Base-by-base conservation (phyloP, 1,139 yeast genomes). In the Suhomyces ambrosiae region DNA sequence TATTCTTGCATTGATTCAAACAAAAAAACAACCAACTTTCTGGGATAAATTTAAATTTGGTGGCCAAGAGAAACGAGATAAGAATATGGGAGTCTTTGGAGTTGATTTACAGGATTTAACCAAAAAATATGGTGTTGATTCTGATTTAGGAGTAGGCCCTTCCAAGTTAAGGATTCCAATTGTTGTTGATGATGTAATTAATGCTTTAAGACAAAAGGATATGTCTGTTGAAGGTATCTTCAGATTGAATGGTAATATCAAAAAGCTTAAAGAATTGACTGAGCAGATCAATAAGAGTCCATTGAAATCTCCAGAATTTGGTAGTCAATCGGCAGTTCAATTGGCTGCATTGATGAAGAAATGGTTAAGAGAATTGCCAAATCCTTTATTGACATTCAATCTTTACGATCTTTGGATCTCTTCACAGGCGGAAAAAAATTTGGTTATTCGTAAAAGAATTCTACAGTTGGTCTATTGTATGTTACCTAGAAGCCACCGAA, bases 161-260 rank as follows among this genome's bases (percentile, higher is more conserved):
- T 68, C 82, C 0, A 82, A 81, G 51, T 73, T 92, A 31, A 74
- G 83, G 28, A 86, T 94, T 30, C 99, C 99, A 0, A 77, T 87
- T 35, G 73, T 94, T 30, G 74, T 94, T 36, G 97, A 92, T 54
- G 97, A 92, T 53, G 69, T 90, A 12, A 79, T 94, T 31, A 78
- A 79, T 33, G 87, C 95, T 1, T 78, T 94, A 68, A 78, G 87
- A 41, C 95, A 86, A 42, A 88, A 87, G 71, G 97, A 92, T 64
- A 83, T 94, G 87, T 86, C 97, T 3, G 92, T 89, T 14, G 98
- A 92, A 62, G 98, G 98, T 41, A 86, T 94, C 7, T 94, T 94
- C 71, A 77, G 99, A 53, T 86, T 90, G 56, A 94, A 94, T 58
- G 99, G 99, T 55, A 94, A 94, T 55, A 92, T 94, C 53, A 82